These are phyloP conservation scores for Paramecium caudatum DNA, from an alignment of 73 alveolate species.

Conservation along the genomic window DNA sequence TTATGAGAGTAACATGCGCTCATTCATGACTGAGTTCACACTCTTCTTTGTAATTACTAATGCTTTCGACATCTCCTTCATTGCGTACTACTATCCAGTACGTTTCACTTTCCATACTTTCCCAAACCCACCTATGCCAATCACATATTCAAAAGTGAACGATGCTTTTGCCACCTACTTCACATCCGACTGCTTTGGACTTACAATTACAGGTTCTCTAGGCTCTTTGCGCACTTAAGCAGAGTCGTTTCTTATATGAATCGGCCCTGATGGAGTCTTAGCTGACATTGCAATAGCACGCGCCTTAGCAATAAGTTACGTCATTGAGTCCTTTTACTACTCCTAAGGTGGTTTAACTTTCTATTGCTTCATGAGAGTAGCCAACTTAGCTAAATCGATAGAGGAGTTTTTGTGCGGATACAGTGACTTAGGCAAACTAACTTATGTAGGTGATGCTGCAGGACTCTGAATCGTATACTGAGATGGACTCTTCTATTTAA, in stretches of 20 bases:
- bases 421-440: not conserved
- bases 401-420: conserved; percentile 23
- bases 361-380: conserved; percentile 53
- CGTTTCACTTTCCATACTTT: conserved; percentile 87
- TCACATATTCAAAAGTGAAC: conserved; percentile 75
- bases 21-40: conserved; percentile 94
- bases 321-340: conserved; percentile 13
- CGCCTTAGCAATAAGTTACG: conserved; percentile 21
- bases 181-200: conserved; percentile 21
- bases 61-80: conserved; percentile 77
- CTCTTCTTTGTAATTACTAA: conserved; percentile 82
- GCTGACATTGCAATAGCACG: conserved; percentile 25
- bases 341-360: not conserved
- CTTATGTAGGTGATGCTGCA: conserved; percentile 19
- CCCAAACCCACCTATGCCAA: conserved; percentile 91
- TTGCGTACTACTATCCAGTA: conserved; percentile 14
- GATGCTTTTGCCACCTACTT: conserved; percentile 55
- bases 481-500: conserved; percentile 64
- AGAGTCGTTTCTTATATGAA: conserved; percentile 65
- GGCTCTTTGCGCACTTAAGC: conserved; percentile 46
- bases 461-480: conserved; percentile 46
- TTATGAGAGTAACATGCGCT: conserved; percentile 87
- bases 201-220: conserved; percentile 51
- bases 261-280: conserved; percentile 11
- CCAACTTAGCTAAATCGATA: conserved; percentile 43